A percentile compares a stretch with the other conserved stretches of the same genome.
Evolutionary conservation across 163 green algal genomes (phyloP).

Genomic region (Coccomyxa subellipsoidea): DNA sequence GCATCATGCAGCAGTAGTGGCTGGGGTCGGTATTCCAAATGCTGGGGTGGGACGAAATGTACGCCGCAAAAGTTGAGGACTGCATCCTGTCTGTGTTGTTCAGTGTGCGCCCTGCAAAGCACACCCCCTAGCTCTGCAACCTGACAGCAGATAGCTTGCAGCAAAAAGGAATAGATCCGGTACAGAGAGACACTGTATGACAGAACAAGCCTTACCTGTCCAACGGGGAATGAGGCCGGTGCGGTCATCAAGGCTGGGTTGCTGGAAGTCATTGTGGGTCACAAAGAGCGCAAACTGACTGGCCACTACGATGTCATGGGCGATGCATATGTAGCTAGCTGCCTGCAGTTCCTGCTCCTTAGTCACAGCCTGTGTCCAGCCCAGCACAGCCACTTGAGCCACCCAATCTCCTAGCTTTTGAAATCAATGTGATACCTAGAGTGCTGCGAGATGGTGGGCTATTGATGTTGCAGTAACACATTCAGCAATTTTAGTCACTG

Average conservation of each 20-base stretch:
- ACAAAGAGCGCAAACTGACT: neutral
- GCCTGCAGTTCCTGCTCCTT: neutral
- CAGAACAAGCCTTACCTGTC: neutral
- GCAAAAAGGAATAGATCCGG: neutral
- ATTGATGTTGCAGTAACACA: neutral
- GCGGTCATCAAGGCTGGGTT: neutral
- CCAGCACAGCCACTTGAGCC: too few species aligned
- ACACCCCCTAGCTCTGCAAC: too few species aligned
- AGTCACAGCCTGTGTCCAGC: neutral
- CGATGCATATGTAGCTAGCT: neutral
- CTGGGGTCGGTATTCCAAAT: neutral
- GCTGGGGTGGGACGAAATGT: neutral
- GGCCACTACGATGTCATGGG: neutral
- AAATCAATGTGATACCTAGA: too few species aligned
- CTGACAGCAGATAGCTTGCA: too few species aligned
- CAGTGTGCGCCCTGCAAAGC: neutral
- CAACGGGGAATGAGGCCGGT: neutral
- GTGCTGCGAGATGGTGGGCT: neutral
- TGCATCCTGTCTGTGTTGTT: neutral
- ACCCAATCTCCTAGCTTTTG: too few species aligned
- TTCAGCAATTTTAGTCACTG: neutral
- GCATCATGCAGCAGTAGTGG: neutral
- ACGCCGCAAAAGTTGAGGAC: neutral
- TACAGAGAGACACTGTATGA: too few species aligned
- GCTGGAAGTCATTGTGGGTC: slow-evolving; percentile 7